Base-by-base conservation (phyloP, 169 alveolate species). In the Plasmodium chabaudi region DNA sequence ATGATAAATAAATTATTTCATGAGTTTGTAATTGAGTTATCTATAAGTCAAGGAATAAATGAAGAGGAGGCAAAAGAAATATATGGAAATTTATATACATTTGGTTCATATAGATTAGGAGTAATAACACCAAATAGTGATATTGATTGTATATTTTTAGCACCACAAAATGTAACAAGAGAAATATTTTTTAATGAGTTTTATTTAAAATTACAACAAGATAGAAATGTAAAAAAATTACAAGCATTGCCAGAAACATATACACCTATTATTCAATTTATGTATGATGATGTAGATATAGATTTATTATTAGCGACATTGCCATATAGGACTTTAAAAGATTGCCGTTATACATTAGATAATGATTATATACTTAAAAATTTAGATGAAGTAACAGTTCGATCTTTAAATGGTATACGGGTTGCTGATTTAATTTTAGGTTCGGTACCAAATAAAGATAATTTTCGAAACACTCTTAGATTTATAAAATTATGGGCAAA, bases 401-500 rank as follows among this genome's bases (percentile, higher is more conserved):
- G 98, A 63, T 79, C 94, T 17, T 92, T 97, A 64, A 98, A 98
- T 89, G 99, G 99, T 17, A 93, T 97, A 91, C 87, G 99, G 19
- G 99, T 98, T 15, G 99, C 99, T 2, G 99, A 98, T 86, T 88
- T 96, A 77, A 97, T 98, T 39, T 94, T 98, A 53, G 79, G 93
- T 47, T 93, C 97, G 10, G 99, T 99, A 1, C 99, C 99, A 10
- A 95, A 97, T 73, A 92, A 94, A 56, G 97, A 95, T 13, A 93
- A 96, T 89, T 97, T 98, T 92, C 93, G 99, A 87, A 94, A 97
- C 47, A 96, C 99, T 9, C 94, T 99, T 87, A 91, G 99, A 59
- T 96, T 97, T 72, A 96, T 99, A 46, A 98, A 98, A 92, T 96
- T 97, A 72, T 99, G 99, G 99, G 99, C 99, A 65, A 97, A 98